Evolutionary conservation across 768 basidiomycete genomes (phyloP).

Genomic region (Collybia sp.): DNA sequence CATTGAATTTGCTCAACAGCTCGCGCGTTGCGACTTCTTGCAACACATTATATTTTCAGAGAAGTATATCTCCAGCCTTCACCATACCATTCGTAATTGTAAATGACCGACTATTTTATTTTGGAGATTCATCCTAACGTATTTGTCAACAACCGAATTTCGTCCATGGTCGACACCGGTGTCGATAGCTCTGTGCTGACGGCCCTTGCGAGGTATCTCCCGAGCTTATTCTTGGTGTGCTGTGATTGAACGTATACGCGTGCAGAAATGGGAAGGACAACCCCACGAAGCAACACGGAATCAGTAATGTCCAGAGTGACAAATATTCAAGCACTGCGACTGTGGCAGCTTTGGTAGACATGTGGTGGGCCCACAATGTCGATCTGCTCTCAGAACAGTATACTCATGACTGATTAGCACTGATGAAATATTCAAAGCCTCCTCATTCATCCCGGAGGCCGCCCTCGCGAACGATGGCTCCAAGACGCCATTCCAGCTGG

Average conservation of each 20-base stretch:
- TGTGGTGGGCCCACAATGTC: slow-evolving; percentile 5
- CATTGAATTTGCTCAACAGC: slow-evolving; percentile 9
- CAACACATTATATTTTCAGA: slow-evolving; percentile 26
- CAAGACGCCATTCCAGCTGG: slow-evolving; percentile 2
- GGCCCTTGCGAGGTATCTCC: slow-evolving; percentile 11
- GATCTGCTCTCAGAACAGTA: not conserved
- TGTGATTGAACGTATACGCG: not conserved
- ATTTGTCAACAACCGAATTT: slow-evolving; percentile 25
- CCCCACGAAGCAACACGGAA: not conserved
- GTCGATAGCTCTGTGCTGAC: slow-evolving; percentile 11
- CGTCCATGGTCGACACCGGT: slow-evolving; percentile 21
- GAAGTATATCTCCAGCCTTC: slow-evolving; percentile 13
- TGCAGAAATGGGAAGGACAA: not conserved
- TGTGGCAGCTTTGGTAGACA: slow-evolving; percentile 11
- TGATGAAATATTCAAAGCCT: slow-evolving; percentile 15
- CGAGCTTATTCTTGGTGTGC: too few relatives aligned
- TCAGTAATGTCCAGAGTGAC: slow-evolving; percentile 4
- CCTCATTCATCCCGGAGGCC: slow-evolving; percentile 14
- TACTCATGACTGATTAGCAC: slow-evolving; percentile 1
- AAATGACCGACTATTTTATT: not conserved
- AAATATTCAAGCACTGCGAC: slow-evolving; percentile 6
- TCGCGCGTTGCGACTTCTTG: slow-evolving; percentile 24
- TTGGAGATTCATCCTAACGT: slow-evolving; percentile 13
- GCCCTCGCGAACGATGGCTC: slow-evolving; percentile 3
- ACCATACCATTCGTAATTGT: not conserved